These are phyloP conservation scores for Penicillium sp. DNA, from an alignment of 2,329 filamentous ascomycete species.

Conservation along the genomic window DNA sequence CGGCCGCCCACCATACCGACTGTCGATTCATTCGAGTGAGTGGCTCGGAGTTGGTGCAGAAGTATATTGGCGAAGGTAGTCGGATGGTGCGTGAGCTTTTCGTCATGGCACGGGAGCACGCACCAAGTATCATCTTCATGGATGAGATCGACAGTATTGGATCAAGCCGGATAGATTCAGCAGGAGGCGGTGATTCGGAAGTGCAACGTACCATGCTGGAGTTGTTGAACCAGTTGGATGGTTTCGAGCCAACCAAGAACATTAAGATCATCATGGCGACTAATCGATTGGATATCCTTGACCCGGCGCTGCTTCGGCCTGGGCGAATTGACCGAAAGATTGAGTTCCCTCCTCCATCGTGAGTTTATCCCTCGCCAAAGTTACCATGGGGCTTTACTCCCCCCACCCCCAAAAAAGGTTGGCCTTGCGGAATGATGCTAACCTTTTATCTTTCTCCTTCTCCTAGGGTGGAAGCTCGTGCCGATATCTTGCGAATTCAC, in stretches of 20 bases:
- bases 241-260: constrained; percentile 98
- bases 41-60: constrained; percentile 94
- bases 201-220: constrained; percentile 99
- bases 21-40: constrained; percentile 99
- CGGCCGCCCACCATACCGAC: constrained; percentile 96
- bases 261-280: constrained; percentile 99
- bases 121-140: constrained; percentile 99
- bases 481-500: constrained; percentile 97
- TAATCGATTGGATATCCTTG: constrained; percentile 94
- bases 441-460: constrained; percentile 15
- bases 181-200: constrained; percentile 92
- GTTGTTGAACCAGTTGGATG: constrained; percentile 95
- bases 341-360: constrained; percentile 93
- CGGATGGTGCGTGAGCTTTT: constrained; percentile 99
- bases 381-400: too few relatives aligned
- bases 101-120: constrained; percentile 98
- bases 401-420: too few relatives aligned
- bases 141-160: constrained; percentile 99
- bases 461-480: constrained; percentile 76
- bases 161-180: constrained; percentile 93
- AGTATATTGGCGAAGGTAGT: constrained; percentile 97
- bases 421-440: constrained; percentile 15
- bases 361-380: constrained; percentile 30
- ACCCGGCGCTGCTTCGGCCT: constrained; percentile 90
- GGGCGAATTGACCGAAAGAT: constrained; percentile 98